phyloP scores from a whole-genome alignment of 352 stramenopile genomes.

The Thraustotheca clavata region DNA sequence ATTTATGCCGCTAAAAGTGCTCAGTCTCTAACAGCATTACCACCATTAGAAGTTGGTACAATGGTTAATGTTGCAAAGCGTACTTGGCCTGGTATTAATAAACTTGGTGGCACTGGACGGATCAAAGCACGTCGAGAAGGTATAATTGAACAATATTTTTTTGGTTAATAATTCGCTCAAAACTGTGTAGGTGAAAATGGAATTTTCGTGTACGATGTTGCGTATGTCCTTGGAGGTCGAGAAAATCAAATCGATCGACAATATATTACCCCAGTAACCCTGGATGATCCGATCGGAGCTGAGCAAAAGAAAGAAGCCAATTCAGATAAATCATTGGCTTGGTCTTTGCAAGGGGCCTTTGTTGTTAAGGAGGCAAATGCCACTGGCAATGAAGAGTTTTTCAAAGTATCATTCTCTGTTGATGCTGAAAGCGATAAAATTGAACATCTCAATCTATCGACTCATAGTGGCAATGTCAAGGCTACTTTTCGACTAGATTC shows the following conservation, averaged over 20 bases:
- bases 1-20: constrained; percentile 29
- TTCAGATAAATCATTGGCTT: constrained; percentile 18
- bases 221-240: constrained; percentile 54
- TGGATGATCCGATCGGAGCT: constrained; percentile 12
- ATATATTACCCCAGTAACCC: constrained; percentile 60
- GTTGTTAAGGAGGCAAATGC: no score
- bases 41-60: constrained; percentile 38
- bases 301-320: constrained; percentile 13
- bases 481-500: neutral
- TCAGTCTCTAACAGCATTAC: constrained; percentile 38
- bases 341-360: constrained; percentile 14
- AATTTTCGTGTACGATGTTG: constrained; percentile 66
- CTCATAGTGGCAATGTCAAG: neutral
- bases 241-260: constrained; percentile 77
- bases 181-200: constrained; percentile 27
- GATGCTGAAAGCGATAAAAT: neutral
- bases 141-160: no score
- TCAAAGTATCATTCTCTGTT: neutral
- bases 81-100: constrained; percentile 84
- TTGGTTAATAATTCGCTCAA: no score
- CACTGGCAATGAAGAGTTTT: neutral
- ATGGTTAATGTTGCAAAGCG: constrained; percentile 70
- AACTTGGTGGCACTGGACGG: constrained; percentile 62
- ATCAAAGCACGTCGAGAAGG: constrained; percentile 50
- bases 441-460: no score